Conservation (phyloP, 441 rosid species). For the Hura crepitans region DNA sequence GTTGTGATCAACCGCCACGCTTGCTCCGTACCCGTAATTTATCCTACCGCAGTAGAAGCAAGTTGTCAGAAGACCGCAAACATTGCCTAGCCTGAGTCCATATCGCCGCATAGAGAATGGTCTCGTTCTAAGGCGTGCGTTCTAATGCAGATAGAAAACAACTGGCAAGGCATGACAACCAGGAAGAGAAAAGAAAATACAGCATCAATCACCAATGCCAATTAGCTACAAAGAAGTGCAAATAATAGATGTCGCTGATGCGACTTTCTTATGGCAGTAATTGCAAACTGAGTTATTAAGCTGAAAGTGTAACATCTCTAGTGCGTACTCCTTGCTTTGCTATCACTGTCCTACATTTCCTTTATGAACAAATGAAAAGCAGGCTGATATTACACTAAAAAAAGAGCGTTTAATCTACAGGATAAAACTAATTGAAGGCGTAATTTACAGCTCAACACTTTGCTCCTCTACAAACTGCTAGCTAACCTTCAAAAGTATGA, state of each 20-base stretch:
- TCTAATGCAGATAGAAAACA: no score
- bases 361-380: neutral
- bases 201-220: neutral
- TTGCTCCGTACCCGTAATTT: no score
- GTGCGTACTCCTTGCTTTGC: no score
- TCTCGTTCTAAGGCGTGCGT: no score
- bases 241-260: neutral
- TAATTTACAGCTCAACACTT: slow-evolving; percentile 38
- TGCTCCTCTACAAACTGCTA: slow-evolving; percentile 29
- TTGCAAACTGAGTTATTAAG: slow-evolving; percentile 1
- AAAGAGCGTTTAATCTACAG: slow-evolving; percentile 22
- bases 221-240: neutral
- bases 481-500: slow-evolving; percentile 18
- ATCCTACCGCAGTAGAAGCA: no score
- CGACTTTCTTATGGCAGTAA: neutral
- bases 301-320: neutral
- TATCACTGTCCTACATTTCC: neutral
- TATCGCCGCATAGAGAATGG: no score
- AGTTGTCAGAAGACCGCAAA: no score
- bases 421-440: slow-evolving; percentile 33
- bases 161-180: neutral
- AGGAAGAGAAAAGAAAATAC: neutral
- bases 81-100: no score
- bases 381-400: neutral
- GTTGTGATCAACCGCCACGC: no score